Evolutionary conservation across 176 grass and related monocot genomes (phyloP).

Genomic region (Otatea glauca): DNA sequence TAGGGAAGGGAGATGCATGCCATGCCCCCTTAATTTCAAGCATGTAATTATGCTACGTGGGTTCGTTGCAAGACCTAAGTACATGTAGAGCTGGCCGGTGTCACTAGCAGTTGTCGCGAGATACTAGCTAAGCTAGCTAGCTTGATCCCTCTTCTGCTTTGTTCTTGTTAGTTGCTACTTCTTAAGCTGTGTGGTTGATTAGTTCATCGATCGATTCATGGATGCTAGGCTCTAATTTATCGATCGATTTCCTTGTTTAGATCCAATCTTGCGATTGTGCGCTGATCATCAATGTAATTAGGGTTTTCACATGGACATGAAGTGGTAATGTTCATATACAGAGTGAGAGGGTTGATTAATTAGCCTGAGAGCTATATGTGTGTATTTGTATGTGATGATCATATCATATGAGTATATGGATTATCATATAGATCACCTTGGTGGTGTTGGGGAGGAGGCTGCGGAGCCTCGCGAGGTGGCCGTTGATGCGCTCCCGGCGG

Average conservation of each 20-base stretch:
- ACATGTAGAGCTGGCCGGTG: neutral
- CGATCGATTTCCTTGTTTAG: neutral
- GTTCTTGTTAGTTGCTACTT: neutral
- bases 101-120: neutral
- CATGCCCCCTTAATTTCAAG: slow-evolving; percentile 17
- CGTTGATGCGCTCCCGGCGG: slow-evolving; percentile 92
- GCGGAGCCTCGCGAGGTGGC: slow-evolving; percentile 73
- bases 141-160: slow-evolving; percentile 10
- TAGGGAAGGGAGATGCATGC: neutral
- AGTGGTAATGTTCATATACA: neutral
- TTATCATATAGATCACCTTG: slow-evolving; percentile 56
- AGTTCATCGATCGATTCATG: neutral
- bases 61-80: slow-evolving; percentile 2
- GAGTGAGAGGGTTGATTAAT: neutral
- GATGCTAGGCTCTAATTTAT: neutral
- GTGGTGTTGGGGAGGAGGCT: slow-evolving; percentile 90
- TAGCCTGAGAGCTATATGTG: neutral
- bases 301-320: slow-evolving; percentile 15
- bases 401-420: slow-evolving; percentile 23
- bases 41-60: slow-evolving; percentile 1
- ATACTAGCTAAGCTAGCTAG: slow-evolving; percentile 24
- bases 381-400: neutral
- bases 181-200: neutral
- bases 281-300: neutral
- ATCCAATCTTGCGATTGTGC: neutral